These are phyloP conservation scores for Aspergillus saccharolyticus DNA, from an alignment of 495 filamentous ascomycete genomes.

Conservation along the genomic window DNA sequence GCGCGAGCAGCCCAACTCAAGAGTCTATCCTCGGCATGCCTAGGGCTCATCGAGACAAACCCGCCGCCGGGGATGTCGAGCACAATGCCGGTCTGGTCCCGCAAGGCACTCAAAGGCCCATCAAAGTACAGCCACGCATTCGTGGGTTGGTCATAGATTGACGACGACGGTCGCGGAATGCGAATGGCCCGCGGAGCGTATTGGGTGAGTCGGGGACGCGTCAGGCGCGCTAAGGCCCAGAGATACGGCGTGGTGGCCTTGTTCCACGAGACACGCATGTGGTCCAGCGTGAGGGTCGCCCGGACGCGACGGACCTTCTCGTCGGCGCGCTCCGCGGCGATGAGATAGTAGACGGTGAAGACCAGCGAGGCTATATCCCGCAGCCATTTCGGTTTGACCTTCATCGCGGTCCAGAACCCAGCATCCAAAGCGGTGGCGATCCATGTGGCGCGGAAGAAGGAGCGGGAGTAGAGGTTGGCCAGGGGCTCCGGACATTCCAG, in stretches of 20 bases:
- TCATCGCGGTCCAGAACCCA: slow-evolving; percentile 98
- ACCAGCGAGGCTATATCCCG: slow-evolving; percentile 75
- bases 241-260: slow-evolving; percentile 85
- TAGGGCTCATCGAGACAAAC: slow-evolving; percentile 90
- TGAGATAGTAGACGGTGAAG: slow-evolving; percentile 83
- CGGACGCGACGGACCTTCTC: slow-evolving; percentile 95
- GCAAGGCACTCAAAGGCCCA: slow-evolving; percentile 71
- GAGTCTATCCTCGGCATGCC: slow-evolving; percentile 87
- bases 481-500: slow-evolving; percentile 91
- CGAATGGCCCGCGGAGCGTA: slow-evolving; percentile 76
- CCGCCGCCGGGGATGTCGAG: slow-evolving; percentile 92
- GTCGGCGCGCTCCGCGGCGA: slow-evolving; percentile 90
- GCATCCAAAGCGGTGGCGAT: slow-evolving; percentile 90
- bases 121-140: slow-evolving; percentile 93
- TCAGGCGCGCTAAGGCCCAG: slow-evolving; percentile 57
- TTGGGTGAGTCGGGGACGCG: slow-evolving; percentile 72
- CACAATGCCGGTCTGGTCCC: slow-evolving; percentile 73
- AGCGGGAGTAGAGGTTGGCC: slow-evolving; percentile 85
- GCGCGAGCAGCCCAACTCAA: slow-evolving; percentile 83
- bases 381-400: slow-evolving; percentile 73
- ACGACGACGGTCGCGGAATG: slow-evolving; percentile 73
- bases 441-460: slow-evolving; percentile 98
- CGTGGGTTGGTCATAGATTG: slow-evolving; percentile 76
- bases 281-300: slow-evolving; percentile 80
- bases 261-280: slow-evolving; percentile 92